Percentiles rank a stretch among this genome's conserved stretches.
Evolutionary conservation across 768 basidiomycete genomes (phyloP).

Genomic region (Kondoa malvinella): DNA sequence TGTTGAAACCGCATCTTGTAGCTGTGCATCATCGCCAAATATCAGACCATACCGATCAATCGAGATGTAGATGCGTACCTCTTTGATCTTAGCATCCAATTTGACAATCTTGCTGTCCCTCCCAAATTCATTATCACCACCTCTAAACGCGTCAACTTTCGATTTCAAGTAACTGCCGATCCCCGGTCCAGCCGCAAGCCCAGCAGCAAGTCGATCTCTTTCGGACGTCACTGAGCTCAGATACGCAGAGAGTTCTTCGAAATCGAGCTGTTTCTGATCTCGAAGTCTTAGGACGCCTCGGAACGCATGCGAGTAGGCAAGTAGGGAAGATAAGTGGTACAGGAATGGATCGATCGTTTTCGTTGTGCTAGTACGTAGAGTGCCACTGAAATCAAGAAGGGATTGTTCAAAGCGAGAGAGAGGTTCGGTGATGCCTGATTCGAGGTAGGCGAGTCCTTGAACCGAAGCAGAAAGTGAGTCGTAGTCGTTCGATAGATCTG

Average conservation of each 20-base stretch:
- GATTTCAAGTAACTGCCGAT: conserved; percentile 70
- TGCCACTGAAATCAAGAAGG: conserved; percentile 67
- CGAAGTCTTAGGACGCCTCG: conserved; percentile 84
- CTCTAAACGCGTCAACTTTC: conserved; percentile 73
- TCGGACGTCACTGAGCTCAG: conserved; percentile 81
- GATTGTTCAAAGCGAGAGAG: conserved; percentile 94
- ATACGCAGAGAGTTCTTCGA: conserved; percentile 91
- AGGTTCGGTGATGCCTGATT: conserved; percentile 95
- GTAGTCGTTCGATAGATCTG: conserved; percentile 94
- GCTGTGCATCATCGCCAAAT: conserved; percentile 35
- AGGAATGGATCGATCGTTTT: conserved; percentile 85
- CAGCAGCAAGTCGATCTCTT: conserved; percentile 74
- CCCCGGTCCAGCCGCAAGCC: conserved; percentile 66
- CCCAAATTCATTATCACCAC: conserved; percentile 80
- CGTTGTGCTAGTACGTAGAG: conserved; percentile 45
- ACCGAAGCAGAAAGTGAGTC: conserved; percentile 91
- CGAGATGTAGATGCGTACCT: conserved; percentile 40
- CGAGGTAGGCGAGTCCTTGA: conserved; percentile 91
- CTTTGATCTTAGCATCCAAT: conserved; percentile 83
- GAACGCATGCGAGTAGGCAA: conserved; percentile 86
- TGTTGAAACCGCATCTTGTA: conserved; percentile 88
- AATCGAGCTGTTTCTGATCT: conserved; percentile 97
- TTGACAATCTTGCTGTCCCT: conserved; percentile 86
- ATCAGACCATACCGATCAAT: background rate
- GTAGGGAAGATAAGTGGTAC: conserved; percentile 68